These are phyloP conservation scores for Didymosphaeria variabile DNA, from an alignment of 2,329 filamentous ascomycete species.

Conservation along the genomic window DNA sequence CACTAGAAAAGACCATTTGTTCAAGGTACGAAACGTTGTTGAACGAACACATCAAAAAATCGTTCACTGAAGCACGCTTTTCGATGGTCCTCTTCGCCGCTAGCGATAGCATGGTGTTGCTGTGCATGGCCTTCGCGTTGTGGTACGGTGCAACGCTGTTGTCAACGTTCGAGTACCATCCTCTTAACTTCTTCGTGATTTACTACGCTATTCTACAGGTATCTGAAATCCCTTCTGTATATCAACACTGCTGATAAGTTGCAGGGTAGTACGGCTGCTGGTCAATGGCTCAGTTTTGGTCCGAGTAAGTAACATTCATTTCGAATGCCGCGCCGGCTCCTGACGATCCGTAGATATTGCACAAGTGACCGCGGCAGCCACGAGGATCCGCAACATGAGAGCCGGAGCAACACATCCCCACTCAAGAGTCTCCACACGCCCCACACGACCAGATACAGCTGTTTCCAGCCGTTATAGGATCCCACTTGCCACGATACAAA, in stretches of 20 bases:
- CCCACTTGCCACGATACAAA: slow-evolving; percentile 11
- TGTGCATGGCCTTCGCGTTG: slow-evolving; percentile 40
- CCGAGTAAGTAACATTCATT: slow-evolving; percentile 29
- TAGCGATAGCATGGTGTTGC: slow-evolving; percentile 71
- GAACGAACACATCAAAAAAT: slow-evolving; percentile 71
- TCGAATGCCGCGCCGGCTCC: slow-evolving; percentile 8
- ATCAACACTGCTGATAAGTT: background rate
- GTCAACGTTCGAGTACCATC: slow-evolving; percentile 22
- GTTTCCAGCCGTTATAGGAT: slow-evolving; percentile 12
- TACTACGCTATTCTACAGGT: slow-evolving; percentile 38
- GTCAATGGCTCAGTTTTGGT: slow-evolving; percentile 38
- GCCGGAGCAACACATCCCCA: background rate
- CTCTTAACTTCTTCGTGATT: slow-evolving; percentile 34
- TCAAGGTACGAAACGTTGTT: slow-evolving; percentile 74
- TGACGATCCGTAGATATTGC: slow-evolving; percentile 31
- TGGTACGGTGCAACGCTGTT: slow-evolving; percentile 41
- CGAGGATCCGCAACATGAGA: slow-evolving; percentile 29
- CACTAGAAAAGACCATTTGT: slow-evolving; percentile 82
- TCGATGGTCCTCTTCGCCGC: slow-evolving; percentile 32
- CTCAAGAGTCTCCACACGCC: slow-evolving; percentile 10
- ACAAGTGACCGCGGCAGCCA: slow-evolving; percentile 33
- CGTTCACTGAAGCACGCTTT: slow-evolving; percentile 71
- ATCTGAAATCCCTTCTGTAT: background rate
- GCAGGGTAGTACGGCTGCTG: slow-evolving; percentile 34
- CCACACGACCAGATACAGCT: slow-evolving; percentile 3